Conservation (phyloP, 768 basidiomycete genomes). For the Brasilioporus rufonigricans region DNA sequence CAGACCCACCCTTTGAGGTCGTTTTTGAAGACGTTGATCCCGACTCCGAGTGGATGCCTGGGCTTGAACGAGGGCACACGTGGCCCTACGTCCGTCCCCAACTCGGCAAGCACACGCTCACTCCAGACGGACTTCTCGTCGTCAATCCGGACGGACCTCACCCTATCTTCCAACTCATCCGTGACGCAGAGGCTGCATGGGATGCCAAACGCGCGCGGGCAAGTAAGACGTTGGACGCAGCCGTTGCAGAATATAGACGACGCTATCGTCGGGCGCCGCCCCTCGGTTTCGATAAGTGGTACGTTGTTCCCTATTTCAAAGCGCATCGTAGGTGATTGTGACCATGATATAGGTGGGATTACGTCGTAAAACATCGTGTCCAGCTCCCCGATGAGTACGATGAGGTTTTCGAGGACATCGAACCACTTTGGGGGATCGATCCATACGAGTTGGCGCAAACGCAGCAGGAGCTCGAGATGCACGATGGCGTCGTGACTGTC, state of each 20-base stretch:
- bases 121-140: slow-evolving; percentile 31
- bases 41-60: not conserved
- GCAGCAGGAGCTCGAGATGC: slow-evolving; percentile 13
- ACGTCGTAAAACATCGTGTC: slow-evolving; percentile 37
- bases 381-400: slow-evolving; percentile 48
- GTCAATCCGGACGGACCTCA: slow-evolving; percentile 32
- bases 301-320: not conserved
- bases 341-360: slow-evolving; percentile 37
- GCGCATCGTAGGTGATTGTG: not conserved
- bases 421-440: slow-evolving; percentile 37
- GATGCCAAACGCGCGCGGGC: slow-evolving; percentile 30
- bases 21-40: not conserved
- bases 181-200: slow-evolving; percentile 38
- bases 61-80: not conserved
- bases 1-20: not conserved
- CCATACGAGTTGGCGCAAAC: slow-evolving; percentile 23
- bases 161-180: slow-evolving; percentile 42
- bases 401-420: slow-evolving; percentile 39
- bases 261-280: slow-evolving; percentile 38
- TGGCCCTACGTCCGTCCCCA: too few relatives aligned
- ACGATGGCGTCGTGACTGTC: slow-evolving; percentile 18
- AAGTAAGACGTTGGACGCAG: slow-evolving; percentile 37
- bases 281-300: slow-evolving; percentile 45
- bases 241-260: slow-evolving; percentile 37
- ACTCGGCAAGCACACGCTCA: slow-evolving; percentile 20